Evolutionary conservation across 2,329 filamentous ascomycete species (phyloP).

Genomic region (Fusarium sp.): DNA sequence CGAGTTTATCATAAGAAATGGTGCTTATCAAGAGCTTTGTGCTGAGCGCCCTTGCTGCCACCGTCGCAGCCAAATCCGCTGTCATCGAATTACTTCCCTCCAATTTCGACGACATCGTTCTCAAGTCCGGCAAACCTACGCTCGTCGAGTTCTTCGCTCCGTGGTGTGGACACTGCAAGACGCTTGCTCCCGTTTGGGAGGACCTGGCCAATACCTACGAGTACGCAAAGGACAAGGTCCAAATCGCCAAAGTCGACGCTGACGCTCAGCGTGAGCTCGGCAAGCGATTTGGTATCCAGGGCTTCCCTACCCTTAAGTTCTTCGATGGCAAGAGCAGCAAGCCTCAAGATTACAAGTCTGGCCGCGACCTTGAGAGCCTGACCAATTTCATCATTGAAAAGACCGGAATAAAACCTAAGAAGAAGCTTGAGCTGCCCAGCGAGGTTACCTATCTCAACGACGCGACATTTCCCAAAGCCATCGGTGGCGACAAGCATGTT

Average conservation of each 20-base stretch:
- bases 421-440: conserved; percentile 77
- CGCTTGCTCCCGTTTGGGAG: conserved; percentile 91
- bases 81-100: conserved; percentile 88
- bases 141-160: conserved; percentile 98
- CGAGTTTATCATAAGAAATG: conserved; percentile 51
- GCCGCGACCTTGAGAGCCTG: conserved; percentile 88
- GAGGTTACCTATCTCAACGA: conserved; percentile 84
- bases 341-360: conserved; percentile 85
- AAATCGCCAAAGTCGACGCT: conserved; percentile 95
- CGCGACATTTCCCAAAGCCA: conserved; percentile 75
- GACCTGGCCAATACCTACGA: conserved; percentile 82
- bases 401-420: conserved; percentile 83
- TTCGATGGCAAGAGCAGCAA: conserved; percentile 94
- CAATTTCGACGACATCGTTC: conserved; percentile 92
- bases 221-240: conserved; percentile 75
- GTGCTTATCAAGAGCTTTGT: conserved; percentile 69
- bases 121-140: conserved; percentile 92
- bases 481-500: conserved; percentile 89
- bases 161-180: conserved; percentile 99
- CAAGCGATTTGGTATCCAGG: conserved; percentile 86
- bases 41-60: conserved; percentile 63
- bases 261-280: conserved; percentile 87
- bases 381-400: conserved; percentile 84
- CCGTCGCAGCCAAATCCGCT: conserved; percentile 75
- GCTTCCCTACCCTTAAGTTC: conserved; percentile 97